Evolutionary conservation across 2,329 filamentous ascomycete genomes (phyloP).

Genomic region (Aspergillus sp.): DNA sequence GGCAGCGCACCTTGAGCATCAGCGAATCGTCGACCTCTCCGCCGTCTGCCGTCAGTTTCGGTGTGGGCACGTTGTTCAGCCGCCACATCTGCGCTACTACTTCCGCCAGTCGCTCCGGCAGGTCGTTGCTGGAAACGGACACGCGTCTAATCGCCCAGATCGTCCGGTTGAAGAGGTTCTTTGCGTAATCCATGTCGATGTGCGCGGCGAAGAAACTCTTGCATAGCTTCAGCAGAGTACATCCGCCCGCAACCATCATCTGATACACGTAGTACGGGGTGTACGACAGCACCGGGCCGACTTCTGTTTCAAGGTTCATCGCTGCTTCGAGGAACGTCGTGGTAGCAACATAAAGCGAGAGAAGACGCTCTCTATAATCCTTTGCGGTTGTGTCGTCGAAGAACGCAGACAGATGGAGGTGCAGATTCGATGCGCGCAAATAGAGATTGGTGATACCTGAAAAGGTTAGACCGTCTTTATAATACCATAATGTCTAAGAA

Average conservation of each 20-base stretch:
- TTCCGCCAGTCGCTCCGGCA: slow-evolving; percentile 64
- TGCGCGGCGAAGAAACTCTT: slow-evolving; percentile 65
- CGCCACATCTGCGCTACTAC: slow-evolving; percentile 68
- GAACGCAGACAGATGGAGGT: slow-evolving; percentile 52
- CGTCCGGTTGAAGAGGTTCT: slow-evolving; percentile 59
- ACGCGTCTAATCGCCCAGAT: slow-evolving; percentile 62
- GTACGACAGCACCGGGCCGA: slow-evolving; percentile 54
- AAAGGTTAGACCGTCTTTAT: slow-evolving; percentile 1
- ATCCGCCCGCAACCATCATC: slow-evolving; percentile 66
- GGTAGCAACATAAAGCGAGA: slow-evolving; percentile 49
- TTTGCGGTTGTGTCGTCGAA: slow-evolving; percentile 51
- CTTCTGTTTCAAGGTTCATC: slow-evolving; percentile 46
- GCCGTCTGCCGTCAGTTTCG: slow-evolving; percentile 28
- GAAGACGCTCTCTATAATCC: slow-evolving; percentile 49
- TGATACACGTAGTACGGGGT: slow-evolving; percentile 66
- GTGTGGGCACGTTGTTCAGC: slow-evolving; percentile 41
- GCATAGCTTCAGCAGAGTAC: slow-evolving; percentile 65
- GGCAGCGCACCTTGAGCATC: slow-evolving; percentile 64
- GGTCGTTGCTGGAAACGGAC: slow-evolving; percentile 63
- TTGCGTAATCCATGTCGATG: slow-evolving; percentile 58
- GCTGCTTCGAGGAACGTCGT: slow-evolving; percentile 51
- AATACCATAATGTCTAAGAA: not conserved
- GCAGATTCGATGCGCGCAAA: slow-evolving; percentile 49
- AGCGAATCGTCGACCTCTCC: slow-evolving; percentile 49
- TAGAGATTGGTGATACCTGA: slow-evolving; percentile 50